Evolutionary conservation across 2,329 filamentous ascomycete genomes (phyloP).

Genomic region (Xylariaceae sp.): DNA sequence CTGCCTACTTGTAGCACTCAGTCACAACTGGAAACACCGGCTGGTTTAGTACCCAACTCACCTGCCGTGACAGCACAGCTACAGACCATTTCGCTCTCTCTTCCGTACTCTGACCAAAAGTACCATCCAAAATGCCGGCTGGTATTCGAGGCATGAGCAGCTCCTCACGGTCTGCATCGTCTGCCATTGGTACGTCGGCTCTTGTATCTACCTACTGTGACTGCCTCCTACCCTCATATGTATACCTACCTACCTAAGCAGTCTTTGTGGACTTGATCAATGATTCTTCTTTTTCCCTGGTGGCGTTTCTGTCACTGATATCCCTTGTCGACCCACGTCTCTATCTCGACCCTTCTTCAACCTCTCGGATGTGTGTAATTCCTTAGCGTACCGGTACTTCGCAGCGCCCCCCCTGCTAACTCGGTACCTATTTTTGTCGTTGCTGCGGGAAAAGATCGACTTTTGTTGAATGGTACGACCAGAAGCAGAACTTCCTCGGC

Average conservation of each 20-base stretch:
- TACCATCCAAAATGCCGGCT: not conserved
- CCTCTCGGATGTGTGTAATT: not conserved
- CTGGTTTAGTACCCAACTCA: not conserved
- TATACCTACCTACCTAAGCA: not conserved
- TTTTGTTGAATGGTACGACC: slow-evolving; percentile 8
- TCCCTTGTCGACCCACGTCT: not conserved
- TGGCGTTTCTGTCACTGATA: not conserved
- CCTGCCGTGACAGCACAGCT: not conserved
- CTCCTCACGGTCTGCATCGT: slow-evolving; percentile 5
- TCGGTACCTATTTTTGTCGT: slow-evolving; percentile 19
- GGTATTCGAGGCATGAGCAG: slow-evolving; percentile 4
- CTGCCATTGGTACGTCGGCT: slow-evolving; percentile 8
- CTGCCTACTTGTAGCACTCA: too few species aligned
- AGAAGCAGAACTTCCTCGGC: slow-evolving; percentile 19
- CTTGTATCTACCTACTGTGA: not conserved
- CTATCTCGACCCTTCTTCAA: not conserved
- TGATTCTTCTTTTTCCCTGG: not conserved
- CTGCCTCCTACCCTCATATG: not conserved
- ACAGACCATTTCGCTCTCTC: not conserved
- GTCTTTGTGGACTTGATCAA: not conserved
- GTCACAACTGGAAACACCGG: too few species aligned
- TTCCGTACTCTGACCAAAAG: not conserved
- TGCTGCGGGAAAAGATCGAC: slow-evolving; percentile 16
- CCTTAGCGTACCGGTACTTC: not conserved
- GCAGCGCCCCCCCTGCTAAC: slow-evolving; percentile 14